A percentile compares a stretch with the other conserved stretches of the same genome.
These are phyloP conservation scores for Sporormia fimetaria DNA, from an alignment of 495 filamentous ascomycete genomes.

Conservation along the genomic window DNA sequence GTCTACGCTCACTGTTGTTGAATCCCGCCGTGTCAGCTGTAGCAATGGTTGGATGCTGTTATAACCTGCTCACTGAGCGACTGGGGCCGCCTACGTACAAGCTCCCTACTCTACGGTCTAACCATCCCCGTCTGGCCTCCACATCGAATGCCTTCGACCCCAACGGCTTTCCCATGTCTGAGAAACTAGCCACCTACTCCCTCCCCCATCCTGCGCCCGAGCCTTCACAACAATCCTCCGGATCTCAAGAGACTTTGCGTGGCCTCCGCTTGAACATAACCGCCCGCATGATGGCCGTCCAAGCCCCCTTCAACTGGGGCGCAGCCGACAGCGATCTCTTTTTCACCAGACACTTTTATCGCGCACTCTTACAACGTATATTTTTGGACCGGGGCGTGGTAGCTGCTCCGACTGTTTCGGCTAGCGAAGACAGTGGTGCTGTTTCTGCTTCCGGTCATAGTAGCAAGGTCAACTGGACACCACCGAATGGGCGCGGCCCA, in stretches of 20 bases:
- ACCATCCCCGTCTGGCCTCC: slow-evolving; percentile 45
- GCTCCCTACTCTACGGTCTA: slow-evolving; percentile 50
- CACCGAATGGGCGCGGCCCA: slow-evolving; percentile 11
- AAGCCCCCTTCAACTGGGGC: slow-evolving; percentile 90
- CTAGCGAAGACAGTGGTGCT: slow-evolving; percentile 31
- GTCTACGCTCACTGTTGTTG: slow-evolving; percentile 67
- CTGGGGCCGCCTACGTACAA: slow-evolving; percentile 80
- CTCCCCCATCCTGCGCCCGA: slow-evolving; percentile 4
- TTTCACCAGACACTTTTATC: slow-evolving; percentile 90
- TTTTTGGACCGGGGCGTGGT: slow-evolving; percentile 74
- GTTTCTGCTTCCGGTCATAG: slow-evolving; percentile 15
- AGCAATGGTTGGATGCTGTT: slow-evolving; percentile 94
- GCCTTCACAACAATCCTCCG: slow-evolving; percentile 24
- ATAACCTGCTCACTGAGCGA: slow-evolving; percentile 88
- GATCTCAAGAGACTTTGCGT: slow-evolving; percentile 10
- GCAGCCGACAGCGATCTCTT: slow-evolving; percentile 66
- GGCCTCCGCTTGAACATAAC: slow-evolving; percentile 88
- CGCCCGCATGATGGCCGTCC: slow-evolving; percentile 90
- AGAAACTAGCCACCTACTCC: slow-evolving; percentile 49
- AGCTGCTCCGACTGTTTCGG: slow-evolving; percentile 38
- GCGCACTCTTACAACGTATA: slow-evolving; percentile 78
- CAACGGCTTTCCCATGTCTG: slow-evolving; percentile 87
- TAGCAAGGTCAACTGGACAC: slow-evolving; percentile 20
- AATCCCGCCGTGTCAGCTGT: slow-evolving; percentile 78
- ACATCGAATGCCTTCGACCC: slow-evolving; percentile 60